phyloP scores from a whole-genome alignment of 352 stramenopile genomes.

The Thraustochytrium sp. region DNA sequence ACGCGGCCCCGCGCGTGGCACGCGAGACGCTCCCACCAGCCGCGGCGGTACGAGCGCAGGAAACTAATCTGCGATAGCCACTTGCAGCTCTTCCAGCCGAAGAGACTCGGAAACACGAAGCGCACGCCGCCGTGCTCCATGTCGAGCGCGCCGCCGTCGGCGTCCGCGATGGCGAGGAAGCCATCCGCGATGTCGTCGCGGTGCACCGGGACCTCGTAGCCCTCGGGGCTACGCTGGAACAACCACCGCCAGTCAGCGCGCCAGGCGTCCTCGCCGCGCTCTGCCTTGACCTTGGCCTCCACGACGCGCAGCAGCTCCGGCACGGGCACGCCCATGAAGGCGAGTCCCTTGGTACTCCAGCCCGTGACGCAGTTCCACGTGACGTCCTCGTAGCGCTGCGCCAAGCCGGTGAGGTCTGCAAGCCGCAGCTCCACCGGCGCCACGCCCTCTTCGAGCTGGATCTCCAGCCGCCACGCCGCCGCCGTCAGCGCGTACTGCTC shows the following conservation, averaged over 20 bases:
- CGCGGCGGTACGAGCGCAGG: background rate
- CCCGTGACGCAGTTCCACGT: conserved; percentile 16
- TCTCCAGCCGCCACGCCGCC: background rate
- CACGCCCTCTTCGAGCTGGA: background rate
- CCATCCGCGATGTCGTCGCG: background rate
- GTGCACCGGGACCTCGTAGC: background rate
- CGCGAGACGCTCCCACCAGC: background rate
- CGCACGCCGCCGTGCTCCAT: background rate
- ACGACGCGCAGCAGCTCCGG: background rate
- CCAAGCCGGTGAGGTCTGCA: background rate
- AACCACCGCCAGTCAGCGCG: background rate
- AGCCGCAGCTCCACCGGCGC: background rate
- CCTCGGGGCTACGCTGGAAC: background rate
- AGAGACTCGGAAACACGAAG: background rate
- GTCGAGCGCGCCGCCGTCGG: background rate
- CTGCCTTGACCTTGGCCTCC: background rate
- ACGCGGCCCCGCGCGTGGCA: background rate
- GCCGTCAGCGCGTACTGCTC: background rate
- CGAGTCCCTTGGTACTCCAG: background rate
- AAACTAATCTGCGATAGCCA: background rate
- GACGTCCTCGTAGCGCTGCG: background rate
- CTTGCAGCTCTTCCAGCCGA: conserved; percentile 27
- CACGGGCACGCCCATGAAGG: background rate
- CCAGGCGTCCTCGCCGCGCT: background rate
- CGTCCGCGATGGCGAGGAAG: background rate